Evolutionary conservation across 805 yeast species (phyloP).

Genomic region (Suhomyces sp.): DNA sequence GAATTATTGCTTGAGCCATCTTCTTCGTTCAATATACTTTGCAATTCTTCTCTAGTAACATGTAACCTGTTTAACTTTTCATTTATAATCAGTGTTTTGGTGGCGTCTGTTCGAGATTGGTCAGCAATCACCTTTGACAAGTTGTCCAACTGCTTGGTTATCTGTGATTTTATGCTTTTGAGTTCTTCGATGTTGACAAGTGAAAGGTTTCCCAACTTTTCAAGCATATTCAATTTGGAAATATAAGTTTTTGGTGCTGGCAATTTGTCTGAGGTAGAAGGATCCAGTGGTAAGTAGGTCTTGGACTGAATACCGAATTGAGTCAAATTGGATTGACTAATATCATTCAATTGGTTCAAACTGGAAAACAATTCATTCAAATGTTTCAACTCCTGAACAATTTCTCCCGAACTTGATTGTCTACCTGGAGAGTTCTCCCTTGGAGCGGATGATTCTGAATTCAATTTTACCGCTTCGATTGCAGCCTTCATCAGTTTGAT

Average conservation of each 20-base stretch:
- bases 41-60: conserved; percentile 32
- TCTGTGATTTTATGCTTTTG: conserved; percentile 25
- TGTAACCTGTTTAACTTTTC: conserved; percentile 27
- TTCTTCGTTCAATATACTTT: conserved; percentile 24
- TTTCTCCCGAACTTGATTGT: not conserved
- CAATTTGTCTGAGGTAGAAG: conserved; percentile 32
- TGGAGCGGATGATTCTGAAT: not conserved
- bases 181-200: conserved; percentile 32
- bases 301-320: conserved; percentile 40
- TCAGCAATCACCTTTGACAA: conserved; percentile 24
- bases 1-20: not conserved
- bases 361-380: conserved; percentile 31
- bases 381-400: conserved; percentile 32
- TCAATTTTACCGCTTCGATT: conserved; percentile 17
- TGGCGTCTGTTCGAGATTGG: conserved; percentile 32
- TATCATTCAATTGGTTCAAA: conserved; percentile 25
- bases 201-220: conserved; percentile 36
- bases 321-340: conserved; percentile 35
- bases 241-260: conserved; percentile 40
- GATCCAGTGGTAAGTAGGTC: conserved; percentile 36
- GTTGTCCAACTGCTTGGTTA: conserved; percentile 25
- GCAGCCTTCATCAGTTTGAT: conserved; percentile 29
- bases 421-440: not conserved
- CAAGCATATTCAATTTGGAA: conserved; percentile 38
- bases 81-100: conserved; percentile 30